Evolutionary conservation across 371 early-diverging fungal species (phyloP), one percentile per base, ranked within the genome.

Genomic region (Dentiscutata heterogama): DNA sequence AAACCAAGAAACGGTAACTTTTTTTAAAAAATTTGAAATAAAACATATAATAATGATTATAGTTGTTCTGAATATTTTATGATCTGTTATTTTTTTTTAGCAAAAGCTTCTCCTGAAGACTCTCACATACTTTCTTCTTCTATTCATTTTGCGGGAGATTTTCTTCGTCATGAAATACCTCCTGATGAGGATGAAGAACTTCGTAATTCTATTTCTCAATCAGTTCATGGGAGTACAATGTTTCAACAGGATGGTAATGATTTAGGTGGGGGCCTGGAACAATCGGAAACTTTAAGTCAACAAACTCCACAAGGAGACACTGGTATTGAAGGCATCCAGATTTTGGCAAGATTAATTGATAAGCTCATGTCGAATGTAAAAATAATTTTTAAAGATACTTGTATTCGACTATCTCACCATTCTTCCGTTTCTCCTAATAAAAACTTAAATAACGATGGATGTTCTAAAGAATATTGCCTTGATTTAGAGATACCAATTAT

Each of bases 71-170:
- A 42, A 56, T 39, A 14, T 56, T 31, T n/a, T 11, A 65, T 42
- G 42, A 7, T 58, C 6, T 10, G 29, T 0, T 78, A 51, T 18
- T 20, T 64, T 35, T 35, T 68, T 46, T 68, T 13, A 74, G 75
- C 74, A 11, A 73, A 80, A 31, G 29, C 67, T 68, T 22, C 58
- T 22, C 61, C 75, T 29, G 91, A 90, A 50, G 94, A 93, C n/a
- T 89, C 90, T 7, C 93, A 92, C 29, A 89, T 95, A 58, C 83
- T 96, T 82, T 92, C 95, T 0, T 94, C 95, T n/a, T 96, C 96
- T 0, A 86, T 96, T 18, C 94, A 94, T 83, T 93, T 97, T 80
- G 97, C 97, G 13, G 96, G 93, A 46, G 95, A 95, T 85, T 96
- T 97, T 85, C 81, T 96, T 67, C 89, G 92, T 31, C 90, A 91